A percentile compares a stretch with the other conserved stretches of the same genome.
phyloP scores from a whole-genome alignment of 352 stramenopile genomes.

The Vaucheria bursata region DNA sequence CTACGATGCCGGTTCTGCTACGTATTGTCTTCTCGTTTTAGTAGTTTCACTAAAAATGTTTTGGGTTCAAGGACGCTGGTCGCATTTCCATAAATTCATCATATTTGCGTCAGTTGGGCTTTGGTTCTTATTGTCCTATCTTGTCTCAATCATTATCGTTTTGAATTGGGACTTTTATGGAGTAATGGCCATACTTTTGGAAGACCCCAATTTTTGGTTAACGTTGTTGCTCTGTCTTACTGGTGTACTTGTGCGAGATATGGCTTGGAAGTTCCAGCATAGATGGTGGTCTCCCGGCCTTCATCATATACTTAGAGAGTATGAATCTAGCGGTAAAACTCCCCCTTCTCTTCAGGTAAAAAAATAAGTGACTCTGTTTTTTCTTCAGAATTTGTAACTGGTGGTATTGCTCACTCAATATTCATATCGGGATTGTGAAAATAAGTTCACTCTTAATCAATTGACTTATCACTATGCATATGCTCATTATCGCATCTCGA shows the following conservation, averaged over 20 bases:
- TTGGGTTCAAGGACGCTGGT: slow-evolving; percentile 37
- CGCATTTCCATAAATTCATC: slow-evolving; percentile 8
- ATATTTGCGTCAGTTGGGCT: slow-evolving; percentile 15
- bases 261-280: slow-evolving; percentile 37
- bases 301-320: slow-evolving; percentile 32
- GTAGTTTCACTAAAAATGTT: slow-evolving; percentile 35
- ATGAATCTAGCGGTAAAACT: slow-evolving; percentile 10
- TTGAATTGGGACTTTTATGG: slow-evolving; percentile 42
- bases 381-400: no score
- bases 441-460: neutral
- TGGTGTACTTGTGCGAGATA: slow-evolving; percentile 19
- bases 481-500: no score
- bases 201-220: slow-evolving; percentile 14
- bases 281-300: slow-evolving; percentile 31
- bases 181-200: slow-evolving; percentile 15
- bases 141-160: neutral
- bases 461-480: no score
- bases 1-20: slow-evolving; percentile 32
- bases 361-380: no score
- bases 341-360: neutral
- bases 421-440: neutral
- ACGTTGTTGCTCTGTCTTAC: slow-evolving; percentile 22
- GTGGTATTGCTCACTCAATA: neutral
- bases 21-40: slow-evolving; percentile 29
- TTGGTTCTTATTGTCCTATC: neutral